A percentile compares a stretch with the other conserved stretches of the same genome.
These are phyloP conservation scores for Sarocladium brachiariae DNA, from an alignment of 2,329 filamentous ascomycete species.

Conservation along the genomic window DNA sequence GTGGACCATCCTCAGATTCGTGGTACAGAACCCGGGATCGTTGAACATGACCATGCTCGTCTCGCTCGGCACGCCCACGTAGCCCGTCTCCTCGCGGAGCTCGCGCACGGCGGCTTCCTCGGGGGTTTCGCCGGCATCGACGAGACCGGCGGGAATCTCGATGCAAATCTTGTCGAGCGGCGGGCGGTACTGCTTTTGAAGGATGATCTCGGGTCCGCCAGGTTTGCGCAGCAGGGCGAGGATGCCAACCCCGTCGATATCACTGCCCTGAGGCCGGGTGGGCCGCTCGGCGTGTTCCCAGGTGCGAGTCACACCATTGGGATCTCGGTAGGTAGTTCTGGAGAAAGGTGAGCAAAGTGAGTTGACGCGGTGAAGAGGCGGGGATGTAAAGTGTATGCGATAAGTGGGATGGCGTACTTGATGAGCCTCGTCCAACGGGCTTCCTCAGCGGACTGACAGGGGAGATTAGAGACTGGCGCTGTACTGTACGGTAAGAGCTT, in stretches of 20 bases:
- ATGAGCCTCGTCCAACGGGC: conserved; percentile 55
- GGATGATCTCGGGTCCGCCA: conserved; percentile 46
- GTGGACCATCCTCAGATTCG: conserved; percentile 63
- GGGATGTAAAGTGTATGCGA: too few species aligned
- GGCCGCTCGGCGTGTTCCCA: conserved; percentile 71
- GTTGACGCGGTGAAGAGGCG: too few species aligned
- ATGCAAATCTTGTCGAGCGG: conserved; percentile 53
- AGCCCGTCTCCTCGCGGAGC: conserved; percentile 61
- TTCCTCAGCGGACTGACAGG: conserved; percentile 38
- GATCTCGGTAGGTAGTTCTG: conserved; percentile 59
- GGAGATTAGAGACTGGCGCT: too few species aligned
- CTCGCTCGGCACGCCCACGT: conserved; percentile 47
- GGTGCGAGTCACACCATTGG: conserved; percentile 48
- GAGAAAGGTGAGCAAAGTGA: background rate
- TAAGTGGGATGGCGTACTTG: conserved; percentile 33
- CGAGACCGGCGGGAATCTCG: conserved; percentile 58
- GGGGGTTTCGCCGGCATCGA: conserved; percentile 55
- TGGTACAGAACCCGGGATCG: conserved; percentile 61
- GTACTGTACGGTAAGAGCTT: too few species aligned
- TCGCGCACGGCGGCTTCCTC: conserved; percentile 58
- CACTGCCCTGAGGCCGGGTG: conserved; percentile 53
- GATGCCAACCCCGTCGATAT: conserved; percentile 68
- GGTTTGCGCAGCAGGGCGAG: conserved; percentile 58
- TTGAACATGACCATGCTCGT: conserved; percentile 62
- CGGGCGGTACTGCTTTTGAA: conserved; percentile 62